Percentiles rank a stretch among this genome's conserved stretches.
Evolutionary conservation across 371 early-diverging fungal genomes (phyloP).

Genomic region (Syncephalastrum contaminatum): DNA sequence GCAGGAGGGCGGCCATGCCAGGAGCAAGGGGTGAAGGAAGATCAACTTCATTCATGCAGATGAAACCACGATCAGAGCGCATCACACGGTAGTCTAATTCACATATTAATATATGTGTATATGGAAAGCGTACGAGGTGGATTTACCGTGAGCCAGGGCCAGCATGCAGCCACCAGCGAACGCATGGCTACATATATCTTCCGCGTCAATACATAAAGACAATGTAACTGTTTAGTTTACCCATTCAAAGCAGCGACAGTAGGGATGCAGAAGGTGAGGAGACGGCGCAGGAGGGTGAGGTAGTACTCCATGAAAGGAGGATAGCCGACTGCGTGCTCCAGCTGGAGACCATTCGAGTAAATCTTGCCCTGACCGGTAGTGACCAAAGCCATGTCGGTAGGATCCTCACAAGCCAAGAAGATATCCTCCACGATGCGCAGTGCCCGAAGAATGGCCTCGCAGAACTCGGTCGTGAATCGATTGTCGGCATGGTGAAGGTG

Average conservation of each 20-base stretch:
- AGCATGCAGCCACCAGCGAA: constrained; percentile 87
- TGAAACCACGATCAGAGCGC: constrained; percentile 76
- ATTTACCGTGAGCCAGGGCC: constrained; percentile 70
- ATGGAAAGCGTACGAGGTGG: background rate
- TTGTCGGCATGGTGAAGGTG: constrained; percentile 66
- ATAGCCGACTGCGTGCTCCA: constrained; percentile 45
- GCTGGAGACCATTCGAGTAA: constrained; percentile 76
- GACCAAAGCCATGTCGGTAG: constrained; percentile 56
- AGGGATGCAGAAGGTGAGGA: constrained; percentile 72
- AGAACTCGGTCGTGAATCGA: constrained; percentile 64
- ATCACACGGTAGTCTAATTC: constrained; percentile 74
- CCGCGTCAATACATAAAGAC: background rate
- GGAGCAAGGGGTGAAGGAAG: constrained; percentile 66
- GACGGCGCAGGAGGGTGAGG: constrained; percentile 43
- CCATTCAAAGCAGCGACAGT: constrained; percentile 85
- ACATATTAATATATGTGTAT: background rate
- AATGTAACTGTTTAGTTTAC: constrained; percentile 15
- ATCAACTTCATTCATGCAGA: constrained; percentile 85
- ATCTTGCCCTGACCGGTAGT: constrained; percentile 70
- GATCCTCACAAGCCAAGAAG: constrained; percentile 36
- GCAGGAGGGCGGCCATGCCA: constrained; percentile 74
- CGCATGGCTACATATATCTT: constrained; percentile 55
- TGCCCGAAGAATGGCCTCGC: constrained; percentile 53
- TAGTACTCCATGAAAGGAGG: constrained; percentile 52
- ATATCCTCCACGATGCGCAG: constrained; percentile 61